Conservation (phyloP, 2,329 filamentous ascomycete genomes). For the Aspergillus pseudonomiae region DNA sequence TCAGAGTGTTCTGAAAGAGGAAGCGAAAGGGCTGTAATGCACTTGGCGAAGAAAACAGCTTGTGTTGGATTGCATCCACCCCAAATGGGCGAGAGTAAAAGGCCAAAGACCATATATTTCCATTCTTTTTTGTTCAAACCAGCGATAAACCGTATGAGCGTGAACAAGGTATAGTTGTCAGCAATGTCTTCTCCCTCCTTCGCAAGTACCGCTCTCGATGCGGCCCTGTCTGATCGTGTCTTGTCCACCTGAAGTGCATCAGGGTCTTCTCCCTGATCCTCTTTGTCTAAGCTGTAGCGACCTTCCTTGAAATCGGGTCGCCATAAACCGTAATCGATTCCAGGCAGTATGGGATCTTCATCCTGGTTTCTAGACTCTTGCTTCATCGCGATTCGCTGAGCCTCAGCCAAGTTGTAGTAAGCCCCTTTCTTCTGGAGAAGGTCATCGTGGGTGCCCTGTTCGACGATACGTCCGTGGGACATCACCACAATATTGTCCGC, state of each 20-base stretch:
- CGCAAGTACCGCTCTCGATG: not conserved
- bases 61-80: not conserved
- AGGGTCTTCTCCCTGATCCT: not conserved
- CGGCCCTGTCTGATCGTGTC: not conserved
- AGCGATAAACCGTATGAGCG: not conserved
- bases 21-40: not conserved
- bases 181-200: not conserved
- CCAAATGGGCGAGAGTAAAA: not conserved
- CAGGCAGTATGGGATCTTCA: not conserved
- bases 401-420: slow-evolving; percentile 81
- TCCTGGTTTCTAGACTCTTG: not conserved
- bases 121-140: not conserved
- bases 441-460: slow-evolving; percentile 79
- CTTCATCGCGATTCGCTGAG: slow-evolving; percentile 57
- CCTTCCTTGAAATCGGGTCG: not conserved
- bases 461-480: slow-evolving; percentile 75
- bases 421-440: slow-evolving; percentile 68
- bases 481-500: slow-evolving; percentile 68
- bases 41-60: not conserved
- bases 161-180: not conserved
- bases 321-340: not conserved
- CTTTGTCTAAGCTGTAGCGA: not conserved
- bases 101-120: not conserved
- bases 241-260: not conserved
- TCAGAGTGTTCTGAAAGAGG: not conserved